Conservation (phyloP, 2,329 filamentous ascomycete genomes). For the Calycina marina region DNA sequence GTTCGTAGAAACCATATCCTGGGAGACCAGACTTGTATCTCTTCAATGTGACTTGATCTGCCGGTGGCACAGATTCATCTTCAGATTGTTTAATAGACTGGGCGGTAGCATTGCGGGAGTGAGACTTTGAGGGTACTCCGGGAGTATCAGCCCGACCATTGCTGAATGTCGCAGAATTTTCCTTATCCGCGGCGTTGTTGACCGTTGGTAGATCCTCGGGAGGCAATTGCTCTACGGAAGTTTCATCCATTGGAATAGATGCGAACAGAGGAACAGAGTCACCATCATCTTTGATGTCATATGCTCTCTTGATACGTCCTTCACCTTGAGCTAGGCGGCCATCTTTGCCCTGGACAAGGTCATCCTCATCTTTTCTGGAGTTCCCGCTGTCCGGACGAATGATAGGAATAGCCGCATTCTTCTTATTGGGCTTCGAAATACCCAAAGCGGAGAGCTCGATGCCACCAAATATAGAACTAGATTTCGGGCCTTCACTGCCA, state of each 20-base stretch:
- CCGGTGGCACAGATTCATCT: slow-evolving; percentile 37
- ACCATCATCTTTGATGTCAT: slow-evolving; percentile 47
- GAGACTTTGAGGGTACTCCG: slow-evolving; percentile 25
- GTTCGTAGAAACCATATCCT: slow-evolving; percentile 14
- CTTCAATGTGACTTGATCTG: slow-evolving; percentile 17
- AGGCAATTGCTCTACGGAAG: slow-evolving; percentile 18
- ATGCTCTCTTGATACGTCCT: slow-evolving; percentile 61
- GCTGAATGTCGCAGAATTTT: slow-evolving; percentile 17
- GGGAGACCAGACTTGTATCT: slow-evolving; percentile 17
- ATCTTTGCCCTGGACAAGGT: slow-evolving; percentile 38
- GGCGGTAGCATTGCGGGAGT: slow-evolving; percentile 36
- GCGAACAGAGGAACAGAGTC: slow-evolving; percentile 68
- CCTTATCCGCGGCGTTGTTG: slow-evolving; percentile 18
- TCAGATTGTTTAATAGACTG: slow-evolving; percentile 34
- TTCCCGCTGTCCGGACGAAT: slow-evolving; percentile 45
- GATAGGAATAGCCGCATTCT: slow-evolving; percentile 75
- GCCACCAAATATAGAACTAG: slow-evolving; percentile 50
- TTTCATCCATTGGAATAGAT: slow-evolving; percentile 24
- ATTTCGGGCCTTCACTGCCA: slow-evolving; percentile 25
- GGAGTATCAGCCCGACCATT: slow-evolving; percentile 5
- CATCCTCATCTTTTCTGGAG: slow-evolving; percentile 25
- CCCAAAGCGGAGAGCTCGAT: slow-evolving; percentile 50
- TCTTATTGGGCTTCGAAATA: slow-evolving; percentile 49
- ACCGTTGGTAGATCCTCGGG: slow-evolving; percentile 14
- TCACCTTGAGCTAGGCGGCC: slow-evolving; percentile 48